Percentiles rank a stretch among this genome's conserved stretches.
Evolutionary conservation across 2,329 filamentous ascomycete species (phyloP).

Genomic region (Corniculantispora saksenae): DNA sequence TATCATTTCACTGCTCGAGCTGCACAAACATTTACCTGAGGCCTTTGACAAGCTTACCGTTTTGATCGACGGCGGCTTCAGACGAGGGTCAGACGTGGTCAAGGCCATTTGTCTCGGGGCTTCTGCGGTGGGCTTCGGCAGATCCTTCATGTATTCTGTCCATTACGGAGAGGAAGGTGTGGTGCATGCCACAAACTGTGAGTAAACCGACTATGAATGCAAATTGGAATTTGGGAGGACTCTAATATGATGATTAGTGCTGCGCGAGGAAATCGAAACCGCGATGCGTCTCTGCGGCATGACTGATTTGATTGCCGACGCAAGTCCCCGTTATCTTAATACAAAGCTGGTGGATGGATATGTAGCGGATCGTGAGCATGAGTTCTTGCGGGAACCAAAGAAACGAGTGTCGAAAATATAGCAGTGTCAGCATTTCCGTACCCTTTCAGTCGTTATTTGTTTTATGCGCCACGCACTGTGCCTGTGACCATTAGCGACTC

Average conservation of each 20-base stretch:
- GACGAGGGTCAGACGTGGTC: slow-evolving; percentile 44
- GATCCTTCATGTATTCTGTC: slow-evolving; percentile 45
- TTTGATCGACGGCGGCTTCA: slow-evolving; percentile 44
- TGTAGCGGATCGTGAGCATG: slow-evolving; percentile 11
- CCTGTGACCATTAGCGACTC: too few species aligned
- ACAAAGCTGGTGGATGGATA: slow-evolving; percentile 27
- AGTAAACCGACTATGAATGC: slow-evolving; percentile 24
- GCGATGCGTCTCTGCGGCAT: slow-evolving; percentile 38
- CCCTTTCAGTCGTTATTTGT: too few species aligned
- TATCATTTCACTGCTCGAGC: slow-evolving; percentile 41
- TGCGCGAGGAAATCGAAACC: slow-evolving; percentile 39
- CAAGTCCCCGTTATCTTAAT: slow-evolving; percentile 26
- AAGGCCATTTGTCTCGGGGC: slow-evolving; percentile 46
- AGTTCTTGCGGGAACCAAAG: background rate
- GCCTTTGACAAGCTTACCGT: slow-evolving; percentile 40
- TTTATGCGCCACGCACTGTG: too few species aligned
- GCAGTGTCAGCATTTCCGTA: background rate
- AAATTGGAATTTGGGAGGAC: too few species aligned
- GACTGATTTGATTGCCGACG: slow-evolving; percentile 22
- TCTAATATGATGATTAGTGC: slow-evolving; percentile 28
- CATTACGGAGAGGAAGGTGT: slow-evolving; percentile 48
- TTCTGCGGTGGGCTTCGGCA: slow-evolving; percentile 46
- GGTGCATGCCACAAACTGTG: slow-evolving; percentile 39
- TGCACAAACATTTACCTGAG: slow-evolving; percentile 41
- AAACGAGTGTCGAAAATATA: background rate